A percentile compares a stretch with the other conserved stretches of the same genome.
Evolutionary conservation across 148 eudicot species (phyloP).

Genomic region (Chenopodium formosanum): DNA sequence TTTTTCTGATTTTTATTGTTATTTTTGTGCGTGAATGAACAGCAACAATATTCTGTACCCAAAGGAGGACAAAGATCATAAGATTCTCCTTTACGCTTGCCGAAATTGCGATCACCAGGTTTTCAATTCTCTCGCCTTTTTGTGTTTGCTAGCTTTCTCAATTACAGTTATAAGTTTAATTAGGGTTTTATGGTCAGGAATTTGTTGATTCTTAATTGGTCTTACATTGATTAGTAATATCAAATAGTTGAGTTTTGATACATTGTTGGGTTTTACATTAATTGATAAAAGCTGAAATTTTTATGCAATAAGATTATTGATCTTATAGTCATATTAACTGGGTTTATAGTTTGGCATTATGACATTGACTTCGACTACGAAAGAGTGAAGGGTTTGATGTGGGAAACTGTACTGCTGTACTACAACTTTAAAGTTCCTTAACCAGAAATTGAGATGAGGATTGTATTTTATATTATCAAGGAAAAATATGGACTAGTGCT

Average conservation of each 20-base stretch:
- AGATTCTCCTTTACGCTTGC: slow-evolving; percentile 90
- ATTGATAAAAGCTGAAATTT: neutral
- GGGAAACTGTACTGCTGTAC: neutral
- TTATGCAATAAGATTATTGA: neutral
- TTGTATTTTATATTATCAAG: neutral
- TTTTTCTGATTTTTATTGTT: neutral
- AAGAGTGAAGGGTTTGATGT: neutral
- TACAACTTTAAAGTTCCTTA: neutral
- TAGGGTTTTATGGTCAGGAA: neutral
- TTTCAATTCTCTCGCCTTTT: neutral
- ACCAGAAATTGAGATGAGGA: neutral
- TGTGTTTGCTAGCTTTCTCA: neutral
- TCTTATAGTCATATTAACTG: neutral
- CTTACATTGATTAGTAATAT: no score
- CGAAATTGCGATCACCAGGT: slow-evolving; percentile 97
- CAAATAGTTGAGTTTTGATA: neutral
- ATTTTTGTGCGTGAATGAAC: slow-evolving; percentile 18
- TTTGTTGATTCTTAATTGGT: neutral
- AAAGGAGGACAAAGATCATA: slow-evolving; percentile 80
- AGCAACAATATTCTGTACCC: slow-evolving; percentile 96
- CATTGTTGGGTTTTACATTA: slow-evolving; percentile 3
- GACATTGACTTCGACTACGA: neutral
- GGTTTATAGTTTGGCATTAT: neutral
- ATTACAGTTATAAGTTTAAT: neutral
- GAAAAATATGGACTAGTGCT: neutral